phyloP scores from a whole-genome alignment of 2,329 filamentous ascomycete genomes.

The Raffaelea albimanens region DNA sequence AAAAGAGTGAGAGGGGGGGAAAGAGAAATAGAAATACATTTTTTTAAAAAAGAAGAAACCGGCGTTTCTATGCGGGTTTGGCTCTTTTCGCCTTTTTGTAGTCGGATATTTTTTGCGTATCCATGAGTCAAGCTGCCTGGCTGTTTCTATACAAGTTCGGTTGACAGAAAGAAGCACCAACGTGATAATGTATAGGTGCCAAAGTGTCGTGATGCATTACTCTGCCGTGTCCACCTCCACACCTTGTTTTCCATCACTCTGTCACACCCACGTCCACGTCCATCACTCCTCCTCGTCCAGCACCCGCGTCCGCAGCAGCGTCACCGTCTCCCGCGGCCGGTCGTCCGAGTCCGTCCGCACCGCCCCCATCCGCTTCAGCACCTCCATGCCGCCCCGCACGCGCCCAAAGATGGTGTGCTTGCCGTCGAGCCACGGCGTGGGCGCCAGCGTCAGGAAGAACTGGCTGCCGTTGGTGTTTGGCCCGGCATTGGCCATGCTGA shows the following conservation, averaged over 20 bases:
- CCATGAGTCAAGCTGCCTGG: too few relatives aligned
- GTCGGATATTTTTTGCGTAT: too few relatives aligned
- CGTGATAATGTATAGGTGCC: too few relatives aligned
- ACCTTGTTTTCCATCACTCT: neutral
- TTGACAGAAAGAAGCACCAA: too few relatives aligned
- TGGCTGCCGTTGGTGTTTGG: constrained; percentile 90
- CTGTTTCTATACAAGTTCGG: too few relatives aligned
- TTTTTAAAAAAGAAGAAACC: too few relatives aligned
- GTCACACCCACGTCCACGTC: neutral
- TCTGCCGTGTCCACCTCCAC: neutral
- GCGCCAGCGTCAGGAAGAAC: constrained; percentile 92
- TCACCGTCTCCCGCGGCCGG: constrained; percentile 71
- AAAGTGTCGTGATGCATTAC: too few relatives aligned
- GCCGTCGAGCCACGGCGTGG: constrained; percentile 91
- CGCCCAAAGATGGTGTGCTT: constrained; percentile 96
- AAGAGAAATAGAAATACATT: too few relatives aligned
- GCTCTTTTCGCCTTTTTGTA: too few relatives aligned
- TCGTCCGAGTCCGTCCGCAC: constrained; percentile 79
- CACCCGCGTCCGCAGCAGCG: constrained; percentile 64
- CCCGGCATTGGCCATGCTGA: constrained; percentile 94
- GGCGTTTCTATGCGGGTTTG: neutral
- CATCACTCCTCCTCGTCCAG: constrained; percentile 32
- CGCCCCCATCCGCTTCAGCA: constrained; percentile 81
- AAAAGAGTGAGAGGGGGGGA: too few relatives aligned
- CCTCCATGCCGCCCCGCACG: constrained; percentile 71